phyloP scores from a whole-genome alignment of 2,329 filamentous ascomycete genomes.

The Stagonosporopsis cucurbitacearum region DNA sequence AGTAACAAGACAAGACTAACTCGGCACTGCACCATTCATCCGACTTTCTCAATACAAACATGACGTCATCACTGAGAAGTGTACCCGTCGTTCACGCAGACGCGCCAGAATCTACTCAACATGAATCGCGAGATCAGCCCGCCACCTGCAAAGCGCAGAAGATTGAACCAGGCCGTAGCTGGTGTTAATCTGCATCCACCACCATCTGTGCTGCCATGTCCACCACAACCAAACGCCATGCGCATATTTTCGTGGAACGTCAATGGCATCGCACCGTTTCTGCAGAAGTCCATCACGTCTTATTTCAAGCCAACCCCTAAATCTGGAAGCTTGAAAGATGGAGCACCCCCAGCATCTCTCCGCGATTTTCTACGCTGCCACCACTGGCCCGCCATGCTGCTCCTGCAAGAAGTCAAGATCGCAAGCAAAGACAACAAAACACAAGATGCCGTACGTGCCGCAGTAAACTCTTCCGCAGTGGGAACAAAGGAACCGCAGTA shows the following conservation, averaged over 20 bases:
- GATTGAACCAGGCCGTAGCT: neutral
- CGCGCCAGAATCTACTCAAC: neutral
- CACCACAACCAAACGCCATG: constrained; percentile 24
- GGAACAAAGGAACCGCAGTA: constrained; percentile 46
- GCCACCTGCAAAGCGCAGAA: constrained; percentile 5
- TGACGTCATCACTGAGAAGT: constrained; percentile 2
- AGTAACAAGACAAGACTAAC: neutral
- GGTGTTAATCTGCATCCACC: neutral
- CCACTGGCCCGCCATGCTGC: constrained; percentile 54
- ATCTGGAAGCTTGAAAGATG: neutral
- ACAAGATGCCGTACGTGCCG: constrained; percentile 48
- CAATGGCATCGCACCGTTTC: constrained; percentile 55
- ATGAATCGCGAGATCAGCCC: constrained; percentile 6
- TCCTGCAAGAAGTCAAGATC: constrained; percentile 61
- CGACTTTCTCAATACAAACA: neutral
- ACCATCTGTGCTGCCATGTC: neutral
- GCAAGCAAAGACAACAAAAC: constrained; percentile 48
- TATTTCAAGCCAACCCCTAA: constrained; percentile 40
- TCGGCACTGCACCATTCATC: too few relatives aligned
- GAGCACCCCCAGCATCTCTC: constrained; percentile 1
- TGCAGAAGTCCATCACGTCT: constrained; percentile 50
- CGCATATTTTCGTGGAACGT: constrained; percentile 58
- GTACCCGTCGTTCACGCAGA: neutral
- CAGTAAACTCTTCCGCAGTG: constrained; percentile 35
- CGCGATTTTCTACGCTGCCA: constrained; percentile 52